A percentile compares a stretch with the other conserved stretches of the same genome.
Evolutionary conservation across 169 alveolate genomes (phyloP).

Genomic region (Neospora caninum): DNA sequence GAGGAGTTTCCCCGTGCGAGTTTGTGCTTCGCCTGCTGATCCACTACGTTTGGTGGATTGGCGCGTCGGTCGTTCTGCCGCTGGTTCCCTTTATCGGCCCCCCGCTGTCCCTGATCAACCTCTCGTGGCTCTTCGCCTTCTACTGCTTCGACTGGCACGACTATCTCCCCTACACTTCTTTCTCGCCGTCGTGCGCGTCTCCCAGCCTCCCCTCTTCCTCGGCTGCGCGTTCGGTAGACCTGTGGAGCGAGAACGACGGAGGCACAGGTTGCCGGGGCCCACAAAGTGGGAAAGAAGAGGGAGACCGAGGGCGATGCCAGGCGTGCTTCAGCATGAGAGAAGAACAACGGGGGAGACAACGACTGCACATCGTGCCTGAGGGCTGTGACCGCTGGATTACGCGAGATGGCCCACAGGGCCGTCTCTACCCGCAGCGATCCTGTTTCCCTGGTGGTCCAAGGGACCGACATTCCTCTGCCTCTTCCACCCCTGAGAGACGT

Average conservation of each 20-base stretch:
- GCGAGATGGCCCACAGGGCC: too few species aligned
- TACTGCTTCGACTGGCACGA: constrained; percentile 44
- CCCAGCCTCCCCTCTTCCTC: background rate
- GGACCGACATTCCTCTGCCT: background rate
- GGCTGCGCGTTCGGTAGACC: background rate
- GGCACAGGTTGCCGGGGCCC: background rate
- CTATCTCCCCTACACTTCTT: background rate
- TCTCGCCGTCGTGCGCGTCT: background rate
- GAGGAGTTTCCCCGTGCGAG: background rate
- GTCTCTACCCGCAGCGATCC: too few species aligned
- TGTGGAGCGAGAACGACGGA: background rate
- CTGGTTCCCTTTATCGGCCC: constrained; percentile 9
- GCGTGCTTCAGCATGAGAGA: too few species aligned
- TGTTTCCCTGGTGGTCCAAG: background rate
- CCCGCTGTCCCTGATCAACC: background rate
- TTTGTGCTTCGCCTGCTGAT: constrained; percentile 5
- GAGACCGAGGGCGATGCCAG: too few species aligned
- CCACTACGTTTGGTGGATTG: constrained; percentile 42
- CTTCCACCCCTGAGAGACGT: background rate
- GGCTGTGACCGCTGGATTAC: too few species aligned
- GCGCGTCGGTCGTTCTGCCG: background rate
- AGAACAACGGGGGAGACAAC: too few species aligned
- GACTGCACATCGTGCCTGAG: too few species aligned
- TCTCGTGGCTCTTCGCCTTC: constrained; percentile 43
- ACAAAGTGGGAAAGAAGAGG: background rate